phyloP scores from a whole-genome alignment of 768 basidiomycete species.

The Hericium erinaceus region DNA sequence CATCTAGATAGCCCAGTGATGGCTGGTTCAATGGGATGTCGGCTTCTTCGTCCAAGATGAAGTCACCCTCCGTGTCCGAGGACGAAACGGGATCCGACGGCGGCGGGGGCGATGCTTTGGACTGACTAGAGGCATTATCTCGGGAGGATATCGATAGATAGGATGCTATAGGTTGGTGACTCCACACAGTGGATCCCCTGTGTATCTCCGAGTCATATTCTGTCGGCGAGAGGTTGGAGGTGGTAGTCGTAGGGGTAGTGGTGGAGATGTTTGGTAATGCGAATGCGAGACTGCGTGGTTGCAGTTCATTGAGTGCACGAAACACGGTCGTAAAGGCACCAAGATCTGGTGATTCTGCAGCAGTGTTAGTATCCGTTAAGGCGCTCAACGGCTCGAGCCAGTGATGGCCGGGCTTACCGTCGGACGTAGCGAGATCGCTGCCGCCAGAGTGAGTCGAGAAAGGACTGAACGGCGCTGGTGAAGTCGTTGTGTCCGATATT shows the following conservation, averaged over 20 bases:
- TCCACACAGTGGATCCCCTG: constrained; percentile 56
- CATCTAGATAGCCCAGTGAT: constrained; percentile 64
- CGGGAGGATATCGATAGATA: constrained; percentile 37
- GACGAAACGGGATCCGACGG: constrained; percentile 14
- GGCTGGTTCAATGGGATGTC: constrained; percentile 31
- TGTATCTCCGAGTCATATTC: constrained; percentile 32
- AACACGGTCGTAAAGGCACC: constrained; percentile 66
- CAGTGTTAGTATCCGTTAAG: background rate
- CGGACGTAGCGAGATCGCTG: constrained; percentile 27
- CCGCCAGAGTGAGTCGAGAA: constrained; percentile 23
- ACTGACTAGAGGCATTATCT: constrained; percentile 9
- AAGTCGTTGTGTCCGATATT: constrained; percentile 26
- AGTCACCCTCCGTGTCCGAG: constrained; percentile 19
- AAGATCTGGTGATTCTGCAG: constrained; percentile 56
- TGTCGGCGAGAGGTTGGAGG: constrained; percentile 19
- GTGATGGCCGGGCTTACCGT: constrained; percentile 20
- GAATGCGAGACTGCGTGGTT: constrained; percentile 27
- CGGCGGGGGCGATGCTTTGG: constrained; percentile 10
- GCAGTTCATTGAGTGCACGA: constrained; percentile 51
- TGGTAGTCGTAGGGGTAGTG: constrained; percentile 17
- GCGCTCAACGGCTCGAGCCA: background rate
- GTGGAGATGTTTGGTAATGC: constrained; percentile 9
- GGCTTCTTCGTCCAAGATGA: constrained; percentile 10
- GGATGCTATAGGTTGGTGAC: constrained; percentile 44
- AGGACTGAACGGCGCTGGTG: constrained; percentile 30